phyloP scores from a whole-genome alignment of 306 rosid genomes.

The Prinsepia uniflora region DNA sequence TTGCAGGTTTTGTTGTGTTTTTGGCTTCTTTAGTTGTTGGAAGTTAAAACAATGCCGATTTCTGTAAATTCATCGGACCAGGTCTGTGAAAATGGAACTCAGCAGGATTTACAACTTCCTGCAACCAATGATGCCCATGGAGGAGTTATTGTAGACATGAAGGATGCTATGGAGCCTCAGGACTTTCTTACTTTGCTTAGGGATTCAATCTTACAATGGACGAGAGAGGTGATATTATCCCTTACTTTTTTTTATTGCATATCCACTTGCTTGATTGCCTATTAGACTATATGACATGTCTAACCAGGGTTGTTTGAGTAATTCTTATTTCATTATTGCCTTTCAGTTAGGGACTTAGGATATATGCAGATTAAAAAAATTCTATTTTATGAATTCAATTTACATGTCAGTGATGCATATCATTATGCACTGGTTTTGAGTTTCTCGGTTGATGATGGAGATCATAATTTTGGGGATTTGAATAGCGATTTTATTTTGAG shows the following conservation, averaged over 20 bases:
- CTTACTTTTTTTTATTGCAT: not conserved
- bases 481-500: not conserved
- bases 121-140: conserved; percentile 56
- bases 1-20: conserved; percentile 2
- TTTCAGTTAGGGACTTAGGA: not conserved
- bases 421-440: not conserved
- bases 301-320: not conserved
- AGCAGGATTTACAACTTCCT: conserved; percentile 40
- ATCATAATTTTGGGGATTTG: not conserved
- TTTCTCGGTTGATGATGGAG: not conserved
- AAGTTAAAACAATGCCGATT: not conserved
- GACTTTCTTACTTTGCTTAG: conserved; percentile 45
- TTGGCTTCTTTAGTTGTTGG: conserved; percentile 11
- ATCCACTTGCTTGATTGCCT: not conserved
- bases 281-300: not conserved
- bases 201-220: conserved; percentile 73
- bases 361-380: not conserved
- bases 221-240: conserved; percentile 46
- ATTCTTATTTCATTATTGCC: not conserved
- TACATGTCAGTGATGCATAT: not conserved
- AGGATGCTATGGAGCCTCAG: conserved; percentile 47
- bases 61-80: not conserved
- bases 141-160: conserved; percentile 66
- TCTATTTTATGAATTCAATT: not conserved
- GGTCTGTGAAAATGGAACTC: conserved; percentile 31